Percentiles rank a stretch among this genome's conserved stretches.
phyloP scores from a whole-genome alignment of 2,329 filamentous ascomycete species.

The Epichloe sp. region DNA sequence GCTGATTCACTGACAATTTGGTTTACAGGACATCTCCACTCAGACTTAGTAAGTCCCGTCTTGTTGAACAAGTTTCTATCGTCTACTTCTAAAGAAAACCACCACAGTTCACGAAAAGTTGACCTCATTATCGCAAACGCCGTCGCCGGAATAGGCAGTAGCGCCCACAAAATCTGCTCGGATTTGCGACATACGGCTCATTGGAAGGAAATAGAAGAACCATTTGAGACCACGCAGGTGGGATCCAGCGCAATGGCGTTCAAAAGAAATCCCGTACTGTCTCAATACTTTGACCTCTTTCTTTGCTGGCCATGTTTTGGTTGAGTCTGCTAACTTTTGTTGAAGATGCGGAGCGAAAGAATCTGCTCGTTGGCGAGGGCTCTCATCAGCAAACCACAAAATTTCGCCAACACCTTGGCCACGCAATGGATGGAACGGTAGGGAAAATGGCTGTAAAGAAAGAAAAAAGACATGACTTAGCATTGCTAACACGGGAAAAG shows the following conservation, averaged over 20 bases:
- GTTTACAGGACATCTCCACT: conserved; percentile 37
- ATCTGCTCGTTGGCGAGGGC: conserved; percentile 21
- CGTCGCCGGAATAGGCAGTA: conserved; percentile 66
- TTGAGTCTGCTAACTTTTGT: not conserved
- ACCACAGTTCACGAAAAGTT: conserved; percentile 49
- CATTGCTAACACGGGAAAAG: too few relatives aligned
- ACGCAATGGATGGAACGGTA: conserved; percentile 43
- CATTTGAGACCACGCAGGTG: conserved; percentile 69
- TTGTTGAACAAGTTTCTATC: not conserved
- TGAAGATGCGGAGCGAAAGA: conserved; percentile 6
- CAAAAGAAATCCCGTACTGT: conserved; percentile 10
- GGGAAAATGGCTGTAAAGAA: too few relatives aligned
- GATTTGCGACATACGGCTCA: conserved; percentile 50
- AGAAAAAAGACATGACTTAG: too few relatives aligned
- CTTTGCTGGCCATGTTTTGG: not conserved
- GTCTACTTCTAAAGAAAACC: too few relatives aligned
- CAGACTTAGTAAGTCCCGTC: conserved; percentile 34
- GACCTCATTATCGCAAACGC: conserved; percentile 72
- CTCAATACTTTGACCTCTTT: not conserved
- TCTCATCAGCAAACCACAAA: conserved; percentile 25
- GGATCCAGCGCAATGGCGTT: conserved; percentile 33
- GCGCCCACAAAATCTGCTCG: conserved; percentile 53
- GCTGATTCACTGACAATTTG: not conserved
- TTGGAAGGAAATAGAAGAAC: conserved; percentile 81
- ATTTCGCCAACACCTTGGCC: conserved; percentile 18